Base-by-base conservation (phyloP, 441 rosid species). In the Gossypium trilobum region DNA sequence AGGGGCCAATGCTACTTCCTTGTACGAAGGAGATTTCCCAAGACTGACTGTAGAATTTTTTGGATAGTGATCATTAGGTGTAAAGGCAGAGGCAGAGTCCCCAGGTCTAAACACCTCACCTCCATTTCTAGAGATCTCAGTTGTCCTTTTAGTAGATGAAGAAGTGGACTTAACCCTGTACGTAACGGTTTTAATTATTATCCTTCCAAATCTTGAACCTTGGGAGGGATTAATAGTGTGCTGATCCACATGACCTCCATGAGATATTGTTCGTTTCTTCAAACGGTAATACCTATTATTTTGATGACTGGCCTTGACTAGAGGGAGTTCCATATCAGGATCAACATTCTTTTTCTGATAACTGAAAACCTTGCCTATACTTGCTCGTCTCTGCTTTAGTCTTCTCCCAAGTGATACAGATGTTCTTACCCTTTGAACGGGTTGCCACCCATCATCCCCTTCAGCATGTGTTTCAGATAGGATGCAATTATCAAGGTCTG, bases 361-460 rank as follows among this genome's bases (percentile, higher is more conserved):
- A 75, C 82, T 74, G 64, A 86, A 85, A 73, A 87, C 87, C 80
- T 85, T 95, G 75, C 94, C 88, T 79, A 90, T 75, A 51, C 89
- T 84, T 78, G 95, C 90, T 52, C 97, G 87, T 68, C 97, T 85
- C 81, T 95, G 97, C 89, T 86, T 95, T 77, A 89, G 55, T 74
- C 97, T 82, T 73, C 88, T 86, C 66, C 91, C 91, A 68, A 85
- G 78, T 56, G 90, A 88, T 61, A 87, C 90, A 78, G 90, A 87
- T 66, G 94, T 88, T 82, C 93, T 89, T 27, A 84, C 91, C 86
- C 97, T 90, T 75, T 93, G 99, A 81, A 90, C 99, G 0, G 97
- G 84, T 78, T 95, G 99, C 99, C 99, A 95, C 68, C 98, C 98
- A 75, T 90, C 98, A 76, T 90, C 93, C 70, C 89, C 93, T 85